Evolutionary conservation across 1,284 basidiomycete genomes (phyloP).

Genomic region (Cutaneotrichosporon daszewskae): DNA sequence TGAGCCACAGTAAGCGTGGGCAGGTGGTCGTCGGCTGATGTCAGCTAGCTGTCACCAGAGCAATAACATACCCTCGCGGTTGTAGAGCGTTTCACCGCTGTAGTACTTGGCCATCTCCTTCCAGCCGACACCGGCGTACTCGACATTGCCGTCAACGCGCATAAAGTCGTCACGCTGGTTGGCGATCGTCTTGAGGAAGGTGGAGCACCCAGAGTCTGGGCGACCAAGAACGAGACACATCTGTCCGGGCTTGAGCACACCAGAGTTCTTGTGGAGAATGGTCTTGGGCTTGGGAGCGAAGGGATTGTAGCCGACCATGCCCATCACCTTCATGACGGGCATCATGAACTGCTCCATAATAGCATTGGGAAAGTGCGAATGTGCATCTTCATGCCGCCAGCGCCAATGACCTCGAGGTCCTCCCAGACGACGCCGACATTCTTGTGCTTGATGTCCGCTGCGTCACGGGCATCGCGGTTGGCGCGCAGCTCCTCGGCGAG

Average conservation of each 20-base stretch:
- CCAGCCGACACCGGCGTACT: conserved; percentile 55
- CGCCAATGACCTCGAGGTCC: conserved; percentile 58
- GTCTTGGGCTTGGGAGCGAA: conserved; percentile 48
- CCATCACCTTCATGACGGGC: conserved; percentile 36
- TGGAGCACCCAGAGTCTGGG: conserved; percentile 47
- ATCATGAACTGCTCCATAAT: conserved; percentile 49
- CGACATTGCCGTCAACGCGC: conserved; percentile 53
- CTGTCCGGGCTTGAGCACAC: conserved; percentile 62
- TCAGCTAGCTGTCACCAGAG: neutral
- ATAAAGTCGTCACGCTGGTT: conserved; percentile 53
- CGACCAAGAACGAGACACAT: conserved; percentile 55
- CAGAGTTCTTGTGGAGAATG: conserved; percentile 57
- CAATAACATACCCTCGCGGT: conserved; percentile 59
- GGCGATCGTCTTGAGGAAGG: conserved; percentile 53
- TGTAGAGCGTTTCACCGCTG: conserved; percentile 63
- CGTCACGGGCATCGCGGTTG: conserved; percentile 60
- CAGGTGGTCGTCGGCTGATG: conserved; percentile 58
- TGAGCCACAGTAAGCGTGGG: conserved; percentile 58
- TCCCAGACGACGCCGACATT: conserved; percentile 60
- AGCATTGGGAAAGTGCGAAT: conserved; percentile 53
- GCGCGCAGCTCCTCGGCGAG: conserved; percentile 68
- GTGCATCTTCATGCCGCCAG: conserved; percentile 63
- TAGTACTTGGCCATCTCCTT: conserved; percentile 51
- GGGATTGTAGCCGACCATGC: conserved; percentile 16
- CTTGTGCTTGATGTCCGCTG: conserved; percentile 73